phyloP scores from a whole-genome alignment of 805 yeast genomes.

The Diddensiella santjacobensis region DNA sequence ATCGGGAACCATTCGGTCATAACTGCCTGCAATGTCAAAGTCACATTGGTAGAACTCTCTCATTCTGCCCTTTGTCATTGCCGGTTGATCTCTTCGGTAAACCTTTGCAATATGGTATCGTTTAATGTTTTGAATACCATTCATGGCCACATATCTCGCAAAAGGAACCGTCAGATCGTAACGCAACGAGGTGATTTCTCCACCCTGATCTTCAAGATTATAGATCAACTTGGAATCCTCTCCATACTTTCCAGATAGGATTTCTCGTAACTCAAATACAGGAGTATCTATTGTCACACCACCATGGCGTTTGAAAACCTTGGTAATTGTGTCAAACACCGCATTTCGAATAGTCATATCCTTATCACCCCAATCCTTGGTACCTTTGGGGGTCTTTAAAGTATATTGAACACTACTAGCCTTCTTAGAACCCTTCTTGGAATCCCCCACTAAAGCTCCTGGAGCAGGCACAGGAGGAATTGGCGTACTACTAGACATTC shows the following conservation, averaged over 20 bases:
- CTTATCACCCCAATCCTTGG: constrained; percentile 97
- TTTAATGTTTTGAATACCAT: constrained; percentile 83
- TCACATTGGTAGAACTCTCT: constrained; percentile 99
- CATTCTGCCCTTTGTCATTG: constrained; percentile 99
- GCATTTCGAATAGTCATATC: constrained; percentile 95
- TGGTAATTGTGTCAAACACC: constrained; percentile 67
- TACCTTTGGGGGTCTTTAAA: constrained; percentile 92
- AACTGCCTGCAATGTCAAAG: constrained; percentile 91
- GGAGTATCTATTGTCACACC: constrained; percentile 99
- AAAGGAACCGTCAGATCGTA: constrained; percentile 98
- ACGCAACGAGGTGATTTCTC: constrained; percentile 91
- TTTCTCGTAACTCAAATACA: constrained; percentile 93
- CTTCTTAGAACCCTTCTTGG: constrained; percentile 9
- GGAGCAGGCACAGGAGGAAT: constrained; percentile 1
- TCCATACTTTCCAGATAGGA: constrained; percentile 95
- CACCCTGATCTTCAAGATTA: constrained; percentile 97
- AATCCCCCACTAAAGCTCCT: background rate
- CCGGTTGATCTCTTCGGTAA: constrained; percentile 98
- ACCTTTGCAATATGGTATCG: constrained; percentile 97
- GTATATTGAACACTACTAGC: constrained; percentile 48
- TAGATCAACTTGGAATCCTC: constrained; percentile 96
- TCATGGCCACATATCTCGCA: constrained; percentile 96
- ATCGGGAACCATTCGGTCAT: constrained; percentile 95
- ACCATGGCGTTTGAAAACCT: constrained; percentile 89
- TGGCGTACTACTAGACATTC: constrained; percentile 6